Evolutionary conservation across 805 yeast species (phyloP).

Genomic region (Candida orba): DNA sequence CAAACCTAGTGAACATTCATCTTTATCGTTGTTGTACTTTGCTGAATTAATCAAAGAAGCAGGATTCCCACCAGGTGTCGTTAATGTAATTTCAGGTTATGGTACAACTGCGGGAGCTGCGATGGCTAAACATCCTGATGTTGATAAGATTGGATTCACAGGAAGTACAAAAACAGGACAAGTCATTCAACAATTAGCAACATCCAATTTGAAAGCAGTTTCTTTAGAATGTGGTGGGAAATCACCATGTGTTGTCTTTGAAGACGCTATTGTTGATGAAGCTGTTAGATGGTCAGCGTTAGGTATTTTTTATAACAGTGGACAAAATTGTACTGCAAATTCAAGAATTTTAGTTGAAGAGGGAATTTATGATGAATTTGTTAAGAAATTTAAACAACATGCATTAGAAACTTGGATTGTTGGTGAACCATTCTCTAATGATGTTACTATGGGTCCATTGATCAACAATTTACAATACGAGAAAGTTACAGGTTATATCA

Average conservation of each 20-base stretch:
- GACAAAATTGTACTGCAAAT: constrained; percentile 65
- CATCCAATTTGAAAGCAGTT: constrained; percentile 53
- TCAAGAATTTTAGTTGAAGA: constrained; percentile 57
- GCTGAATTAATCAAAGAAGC: constrained; percentile 58
- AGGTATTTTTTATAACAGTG: constrained; percentile 59
- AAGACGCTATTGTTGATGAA: constrained; percentile 57
- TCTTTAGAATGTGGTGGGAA: constrained; percentile 72
- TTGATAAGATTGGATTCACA: constrained; percentile 56
- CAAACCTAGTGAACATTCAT: constrained; percentile 73
- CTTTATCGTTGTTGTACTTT: constrained; percentile 60
- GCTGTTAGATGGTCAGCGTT: constrained; percentile 63
- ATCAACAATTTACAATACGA: constrained; percentile 52
- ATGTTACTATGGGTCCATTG: constrained; percentile 53
- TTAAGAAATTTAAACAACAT: constrained; percentile 36
- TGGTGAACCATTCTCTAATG: constrained; percentile 45
- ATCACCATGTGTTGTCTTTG: constrained; percentile 55
- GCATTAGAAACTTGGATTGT: constrained; percentile 44
- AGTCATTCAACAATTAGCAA: constrained; percentile 54
- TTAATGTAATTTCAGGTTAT: constrained; percentile 63
- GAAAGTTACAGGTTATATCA: constrained; percentile 39
- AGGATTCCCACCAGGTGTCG: constrained; percentile 74
- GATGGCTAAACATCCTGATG: constrained; percentile 50
- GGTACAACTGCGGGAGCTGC: constrained; percentile 68
- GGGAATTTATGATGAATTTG: constrained; percentile 45
- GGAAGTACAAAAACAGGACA: constrained; percentile 66